Percentiles rank a stretch among this genome's conserved stretches.
These are phyloP conservation scores for Sporothrix luriei DNA, from an alignment of 2,329 filamentous ascomycete species.

Conservation along the genomic window DNA sequence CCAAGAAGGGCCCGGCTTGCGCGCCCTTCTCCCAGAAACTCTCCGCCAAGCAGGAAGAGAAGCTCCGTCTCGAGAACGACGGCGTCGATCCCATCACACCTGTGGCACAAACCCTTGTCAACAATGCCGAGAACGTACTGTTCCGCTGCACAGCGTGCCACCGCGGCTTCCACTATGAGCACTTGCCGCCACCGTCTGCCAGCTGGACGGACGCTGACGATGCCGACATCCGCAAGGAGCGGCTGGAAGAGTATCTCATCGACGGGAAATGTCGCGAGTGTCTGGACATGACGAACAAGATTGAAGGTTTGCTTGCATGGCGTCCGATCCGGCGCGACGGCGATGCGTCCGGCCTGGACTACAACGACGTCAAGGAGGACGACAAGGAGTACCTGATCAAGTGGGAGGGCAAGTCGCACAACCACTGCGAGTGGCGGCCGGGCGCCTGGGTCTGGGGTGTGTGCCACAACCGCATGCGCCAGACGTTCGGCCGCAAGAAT, in stretches of 20 bases:
- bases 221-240: conserved; percentile 58
- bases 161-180: conserved; percentile 80
- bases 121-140: conserved; percentile 74
- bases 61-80: conserved; percentile 74
- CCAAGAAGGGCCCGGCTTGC: conserved; percentile 67
- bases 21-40: conserved; percentile 71
- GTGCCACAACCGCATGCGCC: conserved; percentile 64
- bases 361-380: conserved; percentile 66
- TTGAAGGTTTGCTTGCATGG: conserved; percentile 85
- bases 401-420: conserved; percentile 80
- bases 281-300: conserved; percentile 60
- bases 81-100: conserved; percentile 74
- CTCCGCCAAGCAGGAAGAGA: conserved; percentile 79
- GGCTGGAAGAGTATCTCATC: conserved; percentile 70
- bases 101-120: conserved; percentile 65
- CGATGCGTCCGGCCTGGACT: conserved; percentile 46
- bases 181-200: conserved; percentile 62
- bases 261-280: conserved; percentile 85
- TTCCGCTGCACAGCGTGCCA: conserved; percentile 81
- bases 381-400: conserved; percentile 92
- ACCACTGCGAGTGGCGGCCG: conserved; percentile 81
- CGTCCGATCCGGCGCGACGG: conserved; percentile 56
- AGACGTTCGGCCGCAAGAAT: conserved; percentile 73
- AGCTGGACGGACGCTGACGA: conserved; percentile 46
- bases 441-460: conserved; percentile 86